A percentile compares a stretch with the other conserved stretches of the same genome.
Conservation (phyloP, 2,329 filamentous ascomycete genomes). For the Phaeophleospora eucalypticola region DNA sequence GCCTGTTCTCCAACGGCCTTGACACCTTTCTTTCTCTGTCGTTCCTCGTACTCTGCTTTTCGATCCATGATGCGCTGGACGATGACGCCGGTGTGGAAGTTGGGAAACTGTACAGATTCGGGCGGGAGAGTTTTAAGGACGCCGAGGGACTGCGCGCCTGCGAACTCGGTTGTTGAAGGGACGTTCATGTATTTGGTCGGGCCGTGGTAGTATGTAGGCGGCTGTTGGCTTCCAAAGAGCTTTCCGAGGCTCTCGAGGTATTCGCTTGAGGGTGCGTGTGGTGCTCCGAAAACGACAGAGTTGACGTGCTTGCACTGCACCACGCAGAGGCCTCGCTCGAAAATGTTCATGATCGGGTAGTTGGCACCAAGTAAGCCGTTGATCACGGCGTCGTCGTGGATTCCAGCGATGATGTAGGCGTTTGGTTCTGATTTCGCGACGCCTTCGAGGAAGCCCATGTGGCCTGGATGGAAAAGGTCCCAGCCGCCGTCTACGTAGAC, state of each 20-base stretch:
- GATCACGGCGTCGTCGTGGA: constrained; percentile 92
- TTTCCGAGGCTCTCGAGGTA: constrained; percentile 54
- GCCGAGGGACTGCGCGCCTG: constrained; percentile 71
- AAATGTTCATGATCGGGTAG: constrained; percentile 99
- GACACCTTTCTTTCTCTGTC: constrained; percentile 83
- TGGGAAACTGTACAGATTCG: constrained; percentile 81
- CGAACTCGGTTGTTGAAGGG: constrained; percentile 52
- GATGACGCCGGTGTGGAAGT: constrained; percentile 71
- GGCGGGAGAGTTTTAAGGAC: constrained; percentile 75
- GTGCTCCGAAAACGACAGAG: constrained; percentile 82
- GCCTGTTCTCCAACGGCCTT: constrained; percentile 72
- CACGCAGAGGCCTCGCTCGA: constrained; percentile 91
- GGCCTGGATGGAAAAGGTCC: constrained; percentile 92
- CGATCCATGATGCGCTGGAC: constrained; percentile 86
- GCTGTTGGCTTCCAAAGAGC: neutral
- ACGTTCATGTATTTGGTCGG: constrained; percentile 81
- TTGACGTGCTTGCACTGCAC: constrained; percentile 93
- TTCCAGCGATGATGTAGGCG: constrained; percentile 83
- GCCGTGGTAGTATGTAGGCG: constrained; percentile 56
- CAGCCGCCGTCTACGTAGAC: constrained; percentile 97
- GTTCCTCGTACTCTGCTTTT: constrained; percentile 81
- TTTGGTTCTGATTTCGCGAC: constrained; percentile 73
- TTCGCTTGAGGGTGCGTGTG: constrained; percentile 74
- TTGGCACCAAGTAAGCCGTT: constrained; percentile 97
- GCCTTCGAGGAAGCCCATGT: constrained; percentile 86